Evolutionary conservation across 129 eudicot genomes (phyloP).

Genomic region (Lonicera japonica): DNA sequence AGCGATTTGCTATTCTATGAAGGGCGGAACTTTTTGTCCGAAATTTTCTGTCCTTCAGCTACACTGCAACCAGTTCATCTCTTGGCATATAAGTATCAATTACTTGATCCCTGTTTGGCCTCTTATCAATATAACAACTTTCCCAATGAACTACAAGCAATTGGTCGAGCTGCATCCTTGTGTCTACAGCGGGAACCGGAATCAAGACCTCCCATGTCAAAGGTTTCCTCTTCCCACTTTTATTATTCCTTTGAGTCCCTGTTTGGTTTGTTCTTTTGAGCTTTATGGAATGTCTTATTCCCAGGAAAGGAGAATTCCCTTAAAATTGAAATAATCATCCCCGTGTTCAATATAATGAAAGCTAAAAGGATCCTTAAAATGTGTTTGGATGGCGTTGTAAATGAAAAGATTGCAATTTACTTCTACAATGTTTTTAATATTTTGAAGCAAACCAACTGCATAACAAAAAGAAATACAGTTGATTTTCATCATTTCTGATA

Average conservation of each 20-base stretch:
- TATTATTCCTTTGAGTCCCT: background rate
- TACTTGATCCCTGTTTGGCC: slow-evolving; percentile 46
- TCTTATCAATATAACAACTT: slow-evolving; percentile 37
- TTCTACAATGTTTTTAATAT: no score
- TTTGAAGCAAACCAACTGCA: no score
- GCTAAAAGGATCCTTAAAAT: background rate
- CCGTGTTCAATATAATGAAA: background rate
- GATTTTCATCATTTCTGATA: no score
- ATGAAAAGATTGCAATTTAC: no score
- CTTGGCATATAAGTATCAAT: slow-evolving; percentile 45
- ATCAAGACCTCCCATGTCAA: slow-evolving; percentile 86
- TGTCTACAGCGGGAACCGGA: slow-evolving; percentile 78
- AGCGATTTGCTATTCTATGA: slow-evolving; percentile 38
- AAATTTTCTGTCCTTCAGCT: slow-evolving; percentile 30
- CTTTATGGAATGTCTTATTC: no score
- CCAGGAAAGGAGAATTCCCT: background rate
- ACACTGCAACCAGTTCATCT: slow-evolving; percentile 35
- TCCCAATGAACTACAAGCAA: slow-evolving; percentile 62
- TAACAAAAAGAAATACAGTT: no score
- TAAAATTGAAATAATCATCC: no score
- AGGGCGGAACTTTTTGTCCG: slow-evolving; percentile 37
- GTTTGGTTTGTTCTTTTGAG: no score
- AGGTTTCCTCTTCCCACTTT: slow-evolving; percentile 37
- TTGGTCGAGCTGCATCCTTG: slow-evolving; percentile 78
- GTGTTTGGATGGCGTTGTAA: no score